phyloP scores from a whole-genome alignment of 2,329 filamentous ascomycete species.

The Tympanopsis confertula region DNA sequence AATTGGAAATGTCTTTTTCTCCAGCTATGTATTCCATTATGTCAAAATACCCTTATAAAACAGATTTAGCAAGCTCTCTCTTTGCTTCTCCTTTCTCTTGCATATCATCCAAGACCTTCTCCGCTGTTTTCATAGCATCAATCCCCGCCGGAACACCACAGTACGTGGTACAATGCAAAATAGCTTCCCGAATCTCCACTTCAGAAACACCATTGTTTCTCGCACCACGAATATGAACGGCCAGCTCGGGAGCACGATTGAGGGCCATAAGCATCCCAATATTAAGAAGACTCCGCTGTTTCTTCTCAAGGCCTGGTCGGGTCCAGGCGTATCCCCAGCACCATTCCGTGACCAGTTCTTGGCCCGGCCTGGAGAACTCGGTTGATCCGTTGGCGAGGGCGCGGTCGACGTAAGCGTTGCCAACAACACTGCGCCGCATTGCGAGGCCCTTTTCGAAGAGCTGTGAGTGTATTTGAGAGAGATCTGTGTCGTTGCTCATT shows the following conservation, averaged over 20 bases:
- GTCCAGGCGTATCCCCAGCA: slow-evolving; percentile 56
- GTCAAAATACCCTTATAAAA: too few relatives aligned
- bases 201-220: slow-evolving; percentile 50
- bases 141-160: slow-evolving; percentile 30
- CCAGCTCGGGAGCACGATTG: slow-evolving; percentile 46
- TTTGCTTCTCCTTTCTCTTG: slow-evolving; percentile 5
- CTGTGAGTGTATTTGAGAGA: slow-evolving; percentile 40
- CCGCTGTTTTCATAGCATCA: slow-evolving; percentile 20
- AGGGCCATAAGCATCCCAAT: slow-evolving; percentile 54
- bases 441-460: slow-evolving; percentile 50
- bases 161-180: slow-evolving; percentile 31
- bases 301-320: slow-evolving; percentile 46
- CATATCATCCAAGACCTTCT: slow-evolving; percentile 15
- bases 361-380: slow-evolving; percentile 47
- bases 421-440: slow-evolving; percentile 46
- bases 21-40: too few relatives aligned
- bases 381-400: slow-evolving; percentile 41
- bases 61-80: too few relatives aligned
- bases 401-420: slow-evolving; percentile 46
- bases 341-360: slow-evolving; percentile 51
- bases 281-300: slow-evolving; percentile 50
- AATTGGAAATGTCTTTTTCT: too few relatives aligned
- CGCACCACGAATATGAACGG: slow-evolving; percentile 49
- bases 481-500: too few relatives aligned
- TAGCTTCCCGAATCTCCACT: slow-evolving; percentile 49